Base-by-base conservation (phyloP, 1,139 yeast species). In the Diutina pseudorugosa region DNA sequence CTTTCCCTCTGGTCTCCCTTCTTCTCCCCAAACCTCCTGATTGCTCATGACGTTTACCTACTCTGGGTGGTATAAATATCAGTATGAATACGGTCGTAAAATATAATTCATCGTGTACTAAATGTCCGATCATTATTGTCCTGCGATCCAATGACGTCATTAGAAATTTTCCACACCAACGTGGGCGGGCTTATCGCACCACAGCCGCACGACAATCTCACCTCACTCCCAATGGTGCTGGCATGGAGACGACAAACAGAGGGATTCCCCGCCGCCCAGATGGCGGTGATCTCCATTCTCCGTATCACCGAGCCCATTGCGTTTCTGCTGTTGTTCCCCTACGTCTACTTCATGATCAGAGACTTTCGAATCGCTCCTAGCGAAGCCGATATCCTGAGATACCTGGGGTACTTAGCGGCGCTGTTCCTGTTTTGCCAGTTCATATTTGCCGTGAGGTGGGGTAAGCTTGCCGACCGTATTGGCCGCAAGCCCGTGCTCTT, bases 271-370 rank as follows among this genome's bases (percentile, higher is more conserved):
- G 60, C 71, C 54, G 65, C 74, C 60, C 85, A 81, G 61, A 67
- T 81, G 63, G 56, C 67, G 16, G 75, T 77, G 47, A 55, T 71
- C 2, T 70, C 77, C 43, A 56, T 73, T 18, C 73, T 79, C 55
- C 66, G 85, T 52, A 70, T 81, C 52, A 72, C 81, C 9, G 87
- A 82, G 60, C 86, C 87, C 1, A 71, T 82, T 40, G 77, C 85
- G 1, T 80, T 81, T 66, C 79, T 85, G 1, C 80, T 85, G 2
- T 61, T 80, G 40, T 80, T 82, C 62, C 86, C 87, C 2, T 82
- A 82, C 60, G 73, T 82, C 25, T 82, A 77, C 62, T 82, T 79
- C 63, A 79, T 82, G 83, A 80, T 82, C 40, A 65, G 79, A 59
- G 80, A 78, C 56, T 80, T 80, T 58, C 73, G 77, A 5, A 68